Evolutionary conservation across 768 basidiomycete species (phyloP), one percentile per base, ranked within the genome.

Genomic region (Lactifluus volemus): DNA sequence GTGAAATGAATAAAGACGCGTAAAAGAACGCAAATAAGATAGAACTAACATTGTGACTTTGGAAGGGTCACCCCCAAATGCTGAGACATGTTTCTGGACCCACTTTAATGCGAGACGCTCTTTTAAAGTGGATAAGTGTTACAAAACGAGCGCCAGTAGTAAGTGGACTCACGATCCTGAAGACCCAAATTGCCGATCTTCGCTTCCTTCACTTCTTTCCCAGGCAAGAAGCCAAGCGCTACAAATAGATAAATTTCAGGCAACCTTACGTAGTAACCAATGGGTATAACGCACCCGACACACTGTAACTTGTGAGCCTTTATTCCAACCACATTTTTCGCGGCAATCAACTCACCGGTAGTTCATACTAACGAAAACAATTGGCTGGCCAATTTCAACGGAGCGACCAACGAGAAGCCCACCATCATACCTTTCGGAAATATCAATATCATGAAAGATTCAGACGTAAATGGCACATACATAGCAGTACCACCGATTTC

Each of bases 111-210:
- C 84, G 38, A 79, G 71, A 29, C 81, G 76, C 67, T 83, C 80
- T 34, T 34, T 86, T 68, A 52, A 60, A 17, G 21, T 21, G 19
- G 2, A 5, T 50, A 11, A 32, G 55, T 42, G 5, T 34, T 34
- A 34, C 32, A 9, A 5, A 29, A 38, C 25, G 14, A 12, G 5
- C 6, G 19, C 7, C 1, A 4, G 12, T 21, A 17, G 48, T 38
- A n/a, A 6, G 30, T 30, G 14, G 1, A 73, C 81, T 69, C 65
- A 82, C 82, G 82, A 72, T 88, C 85, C 59, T 79, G 80, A 25
- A 89, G 72, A n/a, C 86, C 86, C 21, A 86, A 73, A 67, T 88
- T 88, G 1, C 80, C 82, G 8, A 81, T 73, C 1, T 78, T 79
- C 3, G 78, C 82, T 4, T 71, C 74, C 51, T 76, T 78, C 1